Percentiles rank a stretch among this genome's conserved stretches.
phyloP scores from a whole-genome alignment of 2,329 filamentous ascomycete species.

The Aspergillus ochraceus region DNA sequence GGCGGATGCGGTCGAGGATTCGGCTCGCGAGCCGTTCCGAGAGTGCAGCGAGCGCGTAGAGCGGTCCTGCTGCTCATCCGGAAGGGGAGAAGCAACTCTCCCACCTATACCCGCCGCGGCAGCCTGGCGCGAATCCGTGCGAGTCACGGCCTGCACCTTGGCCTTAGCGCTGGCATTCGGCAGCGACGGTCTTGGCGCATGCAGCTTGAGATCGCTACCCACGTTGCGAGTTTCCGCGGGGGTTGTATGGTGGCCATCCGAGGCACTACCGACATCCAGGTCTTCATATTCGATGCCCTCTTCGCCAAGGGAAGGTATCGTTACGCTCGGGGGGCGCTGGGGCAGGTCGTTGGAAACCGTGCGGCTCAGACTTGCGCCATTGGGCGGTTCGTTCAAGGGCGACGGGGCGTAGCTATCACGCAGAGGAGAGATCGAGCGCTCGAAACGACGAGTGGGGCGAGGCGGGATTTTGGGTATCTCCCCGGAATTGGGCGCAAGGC shows the following conservation, averaged over 20 bases:
- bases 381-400: constrained; percentile 71
- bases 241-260: constrained; percentile 46
- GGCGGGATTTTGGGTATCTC: constrained; percentile 74
- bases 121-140: constrained; percentile 85
- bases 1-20: constrained; percentile 47
- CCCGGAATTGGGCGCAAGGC: constrained; percentile 36
- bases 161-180: constrained; percentile 79
- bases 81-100: constrained; percentile 44
- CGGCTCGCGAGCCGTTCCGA: constrained; percentile 59
- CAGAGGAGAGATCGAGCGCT: constrained; percentile 75
- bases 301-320: constrained; percentile 80
- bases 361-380: constrained; percentile 37
- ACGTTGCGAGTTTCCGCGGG: constrained; percentile 76
- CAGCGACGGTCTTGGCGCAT: constrained; percentile 85
- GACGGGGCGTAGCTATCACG: constrained; percentile 80
- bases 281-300: constrained; percentile 87
- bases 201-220: constrained; percentile 77
- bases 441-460: constrained; percentile 66
- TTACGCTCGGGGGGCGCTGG: constrained; percentile 71
- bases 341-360: constrained; percentile 38
- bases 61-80: constrained; percentile 54
- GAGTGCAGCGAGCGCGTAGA: constrained; percentile 60
- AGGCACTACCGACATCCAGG: constrained; percentile 46
- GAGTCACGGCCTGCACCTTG: constrained; percentile 78
- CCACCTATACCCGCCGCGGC: constrained; percentile 82